These are phyloP conservation scores for Macrolepiota dolichaula DNA, from an alignment of 768 basidiomycete species.

Conservation along the genomic window DNA sequence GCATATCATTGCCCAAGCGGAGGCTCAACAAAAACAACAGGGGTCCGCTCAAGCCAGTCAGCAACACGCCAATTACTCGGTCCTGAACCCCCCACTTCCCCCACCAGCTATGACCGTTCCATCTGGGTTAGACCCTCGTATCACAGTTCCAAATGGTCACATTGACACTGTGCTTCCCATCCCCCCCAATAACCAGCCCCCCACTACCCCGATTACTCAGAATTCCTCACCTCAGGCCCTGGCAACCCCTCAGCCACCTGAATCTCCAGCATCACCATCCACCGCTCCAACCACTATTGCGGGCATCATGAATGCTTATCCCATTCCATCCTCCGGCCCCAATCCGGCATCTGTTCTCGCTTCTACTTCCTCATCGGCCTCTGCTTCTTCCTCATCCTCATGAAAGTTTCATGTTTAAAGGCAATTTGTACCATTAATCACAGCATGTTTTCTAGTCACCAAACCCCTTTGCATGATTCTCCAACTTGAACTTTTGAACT, in stretches of 20 bases:
- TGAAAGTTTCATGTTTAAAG: not conserved
- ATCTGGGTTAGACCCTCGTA: not conserved
- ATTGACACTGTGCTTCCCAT: not conserved
- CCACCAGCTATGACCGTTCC: not conserved
- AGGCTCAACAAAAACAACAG: slow-evolving; percentile 28
- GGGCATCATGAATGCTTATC: slow-evolving; percentile 71
- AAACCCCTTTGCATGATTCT: not conserved
- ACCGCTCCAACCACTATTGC: slow-evolving; percentile 26
- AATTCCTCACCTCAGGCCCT: not conserved
- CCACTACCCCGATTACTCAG: not conserved
- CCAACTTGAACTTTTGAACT: not conserved
- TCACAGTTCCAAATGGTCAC: not conserved
- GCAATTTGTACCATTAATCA: slow-evolving; percentile 12
- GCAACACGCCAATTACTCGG: slow-evolving; percentile 21
- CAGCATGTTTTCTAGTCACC: slow-evolving; percentile 5
- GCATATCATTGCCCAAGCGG: slow-evolving; percentile 42
- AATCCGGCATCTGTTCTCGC: not conserved
- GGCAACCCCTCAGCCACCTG: not conserved
- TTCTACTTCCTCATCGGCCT: not conserved
- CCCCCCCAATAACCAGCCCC: not conserved
- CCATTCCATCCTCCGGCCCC: slow-evolving; percentile 24
- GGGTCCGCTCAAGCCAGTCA: slow-evolving; percentile 8
- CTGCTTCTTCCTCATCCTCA: slow-evolving; percentile 1
- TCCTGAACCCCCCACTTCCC: slow-evolving; percentile 14
- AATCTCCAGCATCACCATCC: not conserved